Percentiles rank a stretch among this genome's conserved stretches.
Evolutionary conservation across 345 rosid genomes (phyloP).

Genomic region (Psidium friedrichsthalianum): DNA sequence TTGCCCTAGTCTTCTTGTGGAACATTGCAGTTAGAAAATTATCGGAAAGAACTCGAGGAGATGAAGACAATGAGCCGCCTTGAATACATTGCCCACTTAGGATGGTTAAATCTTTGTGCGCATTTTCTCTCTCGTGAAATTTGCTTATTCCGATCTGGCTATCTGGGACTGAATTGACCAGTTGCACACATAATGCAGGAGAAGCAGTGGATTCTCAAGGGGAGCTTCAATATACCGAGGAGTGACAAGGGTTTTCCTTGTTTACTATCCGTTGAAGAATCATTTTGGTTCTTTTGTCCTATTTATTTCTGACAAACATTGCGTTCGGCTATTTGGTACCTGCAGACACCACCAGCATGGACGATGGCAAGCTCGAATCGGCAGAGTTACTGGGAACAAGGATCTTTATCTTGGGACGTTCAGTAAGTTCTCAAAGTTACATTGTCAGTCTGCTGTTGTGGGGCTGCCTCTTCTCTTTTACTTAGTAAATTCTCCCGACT

Average conservation of each 20-base stretch:
- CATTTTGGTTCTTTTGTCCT: not conserved
- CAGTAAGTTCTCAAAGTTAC: constrained; percentile 26
- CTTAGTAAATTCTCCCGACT: not conserved
- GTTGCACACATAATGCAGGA: constrained; percentile 17
- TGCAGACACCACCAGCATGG: constrained; percentile 80
- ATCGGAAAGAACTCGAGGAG: constrained; percentile 41
- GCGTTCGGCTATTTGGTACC: not conserved
- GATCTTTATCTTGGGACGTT: constrained; percentile 83
- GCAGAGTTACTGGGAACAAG: constrained; percentile 80
- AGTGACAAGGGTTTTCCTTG: constrained; percentile 53
- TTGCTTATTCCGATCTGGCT: not conserved
- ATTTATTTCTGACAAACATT: not conserved
- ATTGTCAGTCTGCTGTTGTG: not conserved
- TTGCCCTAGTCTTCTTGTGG: not conserved
- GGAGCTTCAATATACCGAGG: constrained; percentile 82
- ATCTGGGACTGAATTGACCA: not conserved
- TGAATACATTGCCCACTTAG: constrained; percentile 57
- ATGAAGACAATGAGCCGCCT: constrained; percentile 71
- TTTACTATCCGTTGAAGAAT: not conserved
- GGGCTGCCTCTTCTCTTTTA: no score
- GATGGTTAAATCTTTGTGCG: constrained; percentile 23
- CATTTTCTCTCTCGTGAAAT: not conserved
- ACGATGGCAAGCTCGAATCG: constrained; percentile 82
- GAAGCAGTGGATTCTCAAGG: constrained; percentile 74
- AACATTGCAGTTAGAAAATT: constrained; percentile 38